Evolutionary conservation across 371 early-diverging fungal genomes (phyloP), one percentile per base, ranked within the genome.

Genomic region (Apophysomyces trapeziformis): DNA sequence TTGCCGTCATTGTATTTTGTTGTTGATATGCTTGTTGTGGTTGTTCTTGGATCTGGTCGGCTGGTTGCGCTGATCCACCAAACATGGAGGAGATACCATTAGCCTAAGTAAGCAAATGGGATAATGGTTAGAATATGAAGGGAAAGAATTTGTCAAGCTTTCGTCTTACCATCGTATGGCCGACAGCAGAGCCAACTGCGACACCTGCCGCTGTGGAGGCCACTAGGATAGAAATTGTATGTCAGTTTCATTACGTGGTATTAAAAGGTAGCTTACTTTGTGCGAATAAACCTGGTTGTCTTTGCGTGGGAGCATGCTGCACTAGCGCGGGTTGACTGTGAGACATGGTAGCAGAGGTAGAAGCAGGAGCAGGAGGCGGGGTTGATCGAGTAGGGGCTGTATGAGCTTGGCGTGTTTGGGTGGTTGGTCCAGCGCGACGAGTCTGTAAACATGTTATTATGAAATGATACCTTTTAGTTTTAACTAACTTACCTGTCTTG

Each of bases 141-240:
- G 32, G 32, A 26, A 26, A 26, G 2, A 26, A 26, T 43, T 43
- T 7, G 13, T n/a, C 46, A 45, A 13, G 13, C 16, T 18, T 45
- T 6, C 16, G 13, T n/a, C 16, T 50, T 50, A 50, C 54, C 54
- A 50, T 50, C 21, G 54, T 50, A 66, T 90, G 91, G 57, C 92
- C 93, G 35, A 92, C 88, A 37, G 95, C 89, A 38, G 88, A 87
- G 68, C 96, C 96, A 26, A 95, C 91, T 64, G 96, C 97, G 58
- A 96, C 95, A 80, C 95, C 95, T 61, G 93, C 97, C 44, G 96
- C 97, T 26, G 95, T 96, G 16, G 94, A 81, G 18, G 95, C 96
- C 93, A 94, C 69, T 69, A 45, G 13, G 13, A 13, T n/a, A 14
- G 11, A 16, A 64, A 5, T 35, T 59, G 7, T 32, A 35, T 45